Evolutionary conservation across 2,329 filamentous ascomycete species (phyloP).

Genomic region (Cercospora canescens): DNA sequence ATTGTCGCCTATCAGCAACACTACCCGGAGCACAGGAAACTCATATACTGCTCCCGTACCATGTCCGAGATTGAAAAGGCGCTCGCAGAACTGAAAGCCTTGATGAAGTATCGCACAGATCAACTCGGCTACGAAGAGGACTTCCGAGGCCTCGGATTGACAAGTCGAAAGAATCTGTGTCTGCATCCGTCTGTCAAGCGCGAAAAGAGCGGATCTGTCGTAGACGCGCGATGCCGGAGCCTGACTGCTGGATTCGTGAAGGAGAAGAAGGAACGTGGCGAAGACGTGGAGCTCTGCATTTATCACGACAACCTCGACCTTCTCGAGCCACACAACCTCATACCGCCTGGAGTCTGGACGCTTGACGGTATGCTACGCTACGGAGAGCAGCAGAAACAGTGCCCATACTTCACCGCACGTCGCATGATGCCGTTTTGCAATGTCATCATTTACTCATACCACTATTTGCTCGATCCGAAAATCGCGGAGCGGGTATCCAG

Average conservation of each 20-base stretch:
- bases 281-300: slow-evolving; percentile 89
- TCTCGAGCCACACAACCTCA: slow-evolving; percentile 89
- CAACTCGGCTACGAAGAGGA: slow-evolving; percentile 91
- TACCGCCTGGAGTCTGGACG: slow-evolving; percentile 94
- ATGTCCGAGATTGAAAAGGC: slow-evolving; percentile 99
- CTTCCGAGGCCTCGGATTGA: slow-evolving; percentile 86
- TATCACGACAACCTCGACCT: slow-evolving; percentile 99
- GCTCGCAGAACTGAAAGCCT: slow-evolving; percentile 79
- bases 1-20: slow-evolving; percentile 97
- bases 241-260: slow-evolving; percentile 96
- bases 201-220: slow-evolving; percentile 91
- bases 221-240: slow-evolving; percentile 94
- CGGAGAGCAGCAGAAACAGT: slow-evolving; percentile 94
- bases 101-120: slow-evolving; percentile 93
- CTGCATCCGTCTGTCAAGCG: slow-evolving; percentile 93
- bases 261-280: slow-evolving; percentile 93
- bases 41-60: slow-evolving; percentile 98
- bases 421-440: slow-evolving; percentile 99
- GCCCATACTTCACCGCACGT: slow-evolving; percentile 92
- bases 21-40: slow-evolving; percentile 88
- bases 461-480: slow-evolving; percentile 96
- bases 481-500: slow-evolving; percentile 94
- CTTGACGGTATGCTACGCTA: slow-evolving; percentile 86
- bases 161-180: slow-evolving; percentile 95
- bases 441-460: slow-evolving; percentile 99